Evolutionary conservation across 306 rosid species (phyloP).

Genomic region (Ormosia semicastrata): DNA sequence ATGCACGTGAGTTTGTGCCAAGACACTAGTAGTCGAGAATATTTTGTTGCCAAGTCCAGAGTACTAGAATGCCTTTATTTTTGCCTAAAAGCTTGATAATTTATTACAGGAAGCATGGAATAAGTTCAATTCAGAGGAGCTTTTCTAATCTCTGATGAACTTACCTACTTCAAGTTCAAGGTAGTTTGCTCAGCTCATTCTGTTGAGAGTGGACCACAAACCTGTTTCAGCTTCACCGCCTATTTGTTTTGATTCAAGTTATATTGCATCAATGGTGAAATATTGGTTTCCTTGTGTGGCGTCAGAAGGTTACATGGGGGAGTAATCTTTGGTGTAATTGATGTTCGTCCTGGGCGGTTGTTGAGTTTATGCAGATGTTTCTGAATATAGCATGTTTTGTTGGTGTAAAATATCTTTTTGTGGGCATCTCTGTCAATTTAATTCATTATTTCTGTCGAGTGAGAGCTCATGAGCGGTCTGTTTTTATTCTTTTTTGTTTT

Average conservation of each 20-base stretch:
- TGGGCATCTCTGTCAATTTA: slow-evolving; percentile 34
- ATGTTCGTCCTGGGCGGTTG: slow-evolving; percentile 17
- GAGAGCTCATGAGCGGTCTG: slow-evolving; percentile 34
- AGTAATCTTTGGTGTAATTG: slow-evolving; percentile 21
- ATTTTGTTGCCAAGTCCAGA: neutral
- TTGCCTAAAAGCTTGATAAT: slow-evolving; percentile 22
- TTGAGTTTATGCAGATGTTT: slow-evolving; percentile 12
- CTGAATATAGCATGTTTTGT: slow-evolving; percentile 27
- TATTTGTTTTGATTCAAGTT: slow-evolving; percentile 32
- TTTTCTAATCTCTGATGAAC: slow-evolving; percentile 54
- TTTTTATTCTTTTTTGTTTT: neutral
- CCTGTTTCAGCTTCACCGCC: slow-evolving; percentile 16
- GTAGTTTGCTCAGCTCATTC: slow-evolving; percentile 29
- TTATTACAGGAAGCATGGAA: slow-evolving; percentile 91
- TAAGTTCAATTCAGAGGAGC: slow-evolving; percentile 98
- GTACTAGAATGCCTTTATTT: neutral
- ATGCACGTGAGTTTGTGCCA: neutral
- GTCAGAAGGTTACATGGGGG: slow-evolving; percentile 2
- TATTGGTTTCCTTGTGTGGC: slow-evolving; percentile 8
- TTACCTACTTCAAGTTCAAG: slow-evolving; percentile 15
- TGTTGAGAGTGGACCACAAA: slow-evolving; percentile 20
- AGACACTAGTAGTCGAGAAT: neutral
- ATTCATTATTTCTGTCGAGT: slow-evolving; percentile 33
- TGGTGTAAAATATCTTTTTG: slow-evolving; percentile 39
- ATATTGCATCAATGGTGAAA: slow-evolving; percentile 15